A percentile compares a stretch with the other conserved stretches of the same genome.
These are phyloP conservation scores for Arachnopeziza araneosa DNA, from an alignment of 2,329 filamentous ascomycete genomes.

Conservation along the genomic window DNA sequence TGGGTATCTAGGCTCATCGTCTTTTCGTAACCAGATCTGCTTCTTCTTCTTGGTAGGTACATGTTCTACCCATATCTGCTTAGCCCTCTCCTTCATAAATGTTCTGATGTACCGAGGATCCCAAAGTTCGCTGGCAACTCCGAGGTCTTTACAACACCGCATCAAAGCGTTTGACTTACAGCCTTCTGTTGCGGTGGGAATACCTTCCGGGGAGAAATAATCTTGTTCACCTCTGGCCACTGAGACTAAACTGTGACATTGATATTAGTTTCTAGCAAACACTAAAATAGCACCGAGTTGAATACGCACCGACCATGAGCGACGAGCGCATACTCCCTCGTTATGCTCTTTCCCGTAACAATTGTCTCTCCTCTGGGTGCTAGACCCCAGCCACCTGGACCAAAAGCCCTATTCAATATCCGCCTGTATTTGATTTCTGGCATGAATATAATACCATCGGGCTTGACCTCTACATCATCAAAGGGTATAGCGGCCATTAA, in stretches of 20 bases:
- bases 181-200: conserved; percentile 91
- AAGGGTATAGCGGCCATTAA: conserved; percentile 58
- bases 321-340: conserved; percentile 88
- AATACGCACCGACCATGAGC: conserved; percentile 74
- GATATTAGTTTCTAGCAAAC: conserved; percentile 8
- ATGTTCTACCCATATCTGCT: conserved; percentile 89
- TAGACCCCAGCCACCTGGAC: conserved; percentile 91
- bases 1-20: conserved; percentile 64
- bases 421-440: conserved; percentile 97
- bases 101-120: conserved; percentile 84
- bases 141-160: conserved; percentile 97
- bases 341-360: conserved; percentile 52
- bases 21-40: conserved; percentile 82
- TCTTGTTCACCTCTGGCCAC: conserved; percentile 92
- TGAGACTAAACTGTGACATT: conserved; percentile 65
- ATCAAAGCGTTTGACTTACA: conserved; percentile 97
- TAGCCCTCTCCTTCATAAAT: conserved; percentile 69
- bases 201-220: conserved; percentile 84
- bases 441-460: conserved; percentile 91
- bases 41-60: conserved; percentile 78
- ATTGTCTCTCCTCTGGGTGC: conserved; percentile 78
- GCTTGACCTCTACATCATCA: conserved; percentile 91
- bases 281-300: background rate
- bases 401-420: conserved; percentile 85
- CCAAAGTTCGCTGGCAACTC: conserved; percentile 93